Evolutionary conservation across 1,284 basidiomycete species (phyloP), one percentile per base, ranked within the genome.

Genomic region (Moesziomyces parantarcticus): DNA sequence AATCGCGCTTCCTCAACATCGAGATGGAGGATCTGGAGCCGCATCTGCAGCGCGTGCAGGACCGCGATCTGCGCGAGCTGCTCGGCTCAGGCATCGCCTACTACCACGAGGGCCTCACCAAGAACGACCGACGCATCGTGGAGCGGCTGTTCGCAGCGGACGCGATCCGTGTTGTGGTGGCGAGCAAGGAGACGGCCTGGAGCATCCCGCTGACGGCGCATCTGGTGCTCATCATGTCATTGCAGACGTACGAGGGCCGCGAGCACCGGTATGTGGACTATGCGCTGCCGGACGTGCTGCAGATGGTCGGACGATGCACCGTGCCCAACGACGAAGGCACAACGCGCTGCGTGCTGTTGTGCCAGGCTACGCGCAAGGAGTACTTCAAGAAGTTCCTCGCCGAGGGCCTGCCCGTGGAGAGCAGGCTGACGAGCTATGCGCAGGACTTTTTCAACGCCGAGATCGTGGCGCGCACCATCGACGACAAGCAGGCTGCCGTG

Each of bases 401-500:
- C 18, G 96, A 99, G 84, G 96, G 95, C 16, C 86, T 99, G n/a
- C 97, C 97, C 3, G 94, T 99, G 76, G 96, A 99, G 92, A 84
- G 88, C 91, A 47, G 58, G n/a, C 66, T 83, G 5, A 53, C 70
- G n/a, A 48, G 65, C 22, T 78, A 72, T 50, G 82, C 86, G 93
- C 95, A 98, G 80, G 97, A 99, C 84, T 97, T 97, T 84, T 97
- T 99, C 89, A 89, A 99, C 68, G 93, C 96, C 1, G 97, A 99
- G 86, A 97, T 99, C 75, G 95, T 95, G 13, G 93, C 97, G 29
- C 94, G 94, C 86, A 99, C 96, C 4, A 97, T 99, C 67, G 95
- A 98, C 86, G 80, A 82, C 71, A 83, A 82, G 60, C 81, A 83
- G 47, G 75, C 73, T 8, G 76, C 79, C 1, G 72, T 81, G 26